Evolutionary conservation across 75 land plant species (phyloP).

Genomic region (Cunninghamia lanceolata): DNA sequence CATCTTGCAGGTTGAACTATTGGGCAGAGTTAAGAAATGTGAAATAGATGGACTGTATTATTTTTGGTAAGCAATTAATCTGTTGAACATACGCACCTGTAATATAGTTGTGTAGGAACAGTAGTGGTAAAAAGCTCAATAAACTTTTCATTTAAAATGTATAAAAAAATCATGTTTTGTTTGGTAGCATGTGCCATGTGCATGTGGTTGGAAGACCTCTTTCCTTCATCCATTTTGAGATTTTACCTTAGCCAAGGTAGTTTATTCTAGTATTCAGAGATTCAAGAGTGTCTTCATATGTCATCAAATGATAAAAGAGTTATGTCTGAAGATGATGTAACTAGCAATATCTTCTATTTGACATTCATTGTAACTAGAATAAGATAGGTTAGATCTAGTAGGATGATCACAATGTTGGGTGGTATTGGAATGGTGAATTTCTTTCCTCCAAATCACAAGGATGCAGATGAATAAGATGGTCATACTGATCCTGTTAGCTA

Average conservation of each 20-base stretch:
- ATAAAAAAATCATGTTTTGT: background rate
- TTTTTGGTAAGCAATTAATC: conserved; percentile 60
- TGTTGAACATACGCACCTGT: background rate
- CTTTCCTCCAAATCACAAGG: background rate
- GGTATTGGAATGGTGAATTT: too few relatives aligned
- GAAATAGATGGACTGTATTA: too few relatives aligned
- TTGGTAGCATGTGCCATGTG: conserved; percentile 1
- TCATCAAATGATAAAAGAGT: background rate
- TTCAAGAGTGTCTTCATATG: too few relatives aligned
- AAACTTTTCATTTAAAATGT: too few relatives aligned
- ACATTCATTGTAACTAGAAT: background rate
- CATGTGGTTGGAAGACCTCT: background rate
- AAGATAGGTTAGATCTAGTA: background rate
- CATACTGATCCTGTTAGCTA: background rate
- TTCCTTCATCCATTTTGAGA: too few relatives aligned
- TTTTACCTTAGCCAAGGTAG: too few relatives aligned
- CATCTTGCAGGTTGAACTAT: too few relatives aligned
- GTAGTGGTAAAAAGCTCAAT: background rate
- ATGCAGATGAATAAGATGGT: background rate
- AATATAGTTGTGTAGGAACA: background rate
- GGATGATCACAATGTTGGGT: too few relatives aligned
- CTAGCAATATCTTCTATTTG: background rate
- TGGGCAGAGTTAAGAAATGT: too few relatives aligned
- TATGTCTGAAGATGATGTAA: background rate
- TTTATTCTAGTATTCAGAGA: too few relatives aligned